Evolutionary conservation across 306 rosid species (phyloP).

Genomic region (Cicer yamashitae): DNA sequence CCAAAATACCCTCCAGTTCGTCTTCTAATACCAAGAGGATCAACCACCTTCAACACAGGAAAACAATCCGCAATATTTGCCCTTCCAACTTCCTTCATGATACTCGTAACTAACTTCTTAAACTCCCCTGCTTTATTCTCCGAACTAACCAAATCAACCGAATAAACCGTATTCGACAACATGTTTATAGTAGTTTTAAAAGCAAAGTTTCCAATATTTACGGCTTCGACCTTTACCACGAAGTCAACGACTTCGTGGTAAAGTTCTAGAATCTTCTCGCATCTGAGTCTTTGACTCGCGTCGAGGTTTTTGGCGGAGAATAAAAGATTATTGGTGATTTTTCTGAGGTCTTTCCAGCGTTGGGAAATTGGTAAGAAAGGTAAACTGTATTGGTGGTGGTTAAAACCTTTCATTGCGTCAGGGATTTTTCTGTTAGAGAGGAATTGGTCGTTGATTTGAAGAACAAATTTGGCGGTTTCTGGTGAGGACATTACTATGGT

Average conservation of each 20-base stretch:
- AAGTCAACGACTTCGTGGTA: constrained; percentile 1
- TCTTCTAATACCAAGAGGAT: constrained; percentile 45
- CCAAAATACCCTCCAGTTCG: not conserved
- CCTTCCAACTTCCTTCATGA: constrained; percentile 45
- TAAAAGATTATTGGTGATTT: constrained; percentile 41
- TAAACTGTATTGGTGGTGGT: constrained; percentile 44
- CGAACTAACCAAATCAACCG: constrained; percentile 50
- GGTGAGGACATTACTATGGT: constrained; percentile 57
- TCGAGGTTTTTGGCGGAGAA: constrained; percentile 56
- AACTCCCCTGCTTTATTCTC: constrained; percentile 33
- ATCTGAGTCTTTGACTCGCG: constrained; percentile 10
- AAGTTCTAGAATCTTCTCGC: constrained; percentile 44
- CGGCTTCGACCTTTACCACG: constrained; percentile 29
- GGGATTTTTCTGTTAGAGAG: constrained; percentile 53
- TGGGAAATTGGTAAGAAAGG: constrained; percentile 48
- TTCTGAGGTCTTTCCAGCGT: constrained; percentile 56
- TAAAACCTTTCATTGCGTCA: constrained; percentile 25
- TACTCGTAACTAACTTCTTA: constrained; percentile 28
- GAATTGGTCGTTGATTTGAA: constrained; percentile 55
- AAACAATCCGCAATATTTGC: constrained; percentile 47
- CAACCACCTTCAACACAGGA: constrained; percentile 41
- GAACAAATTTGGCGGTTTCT: constrained; percentile 48
- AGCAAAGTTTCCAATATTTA: constrained; percentile 55
- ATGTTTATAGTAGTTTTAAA: constrained; percentile 50
- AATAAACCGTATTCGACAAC: constrained; percentile 56